Base-by-base conservation (phyloP, 2,329 filamentous ascomycete genomes). In the Penicillium sumatraense region DNA sequence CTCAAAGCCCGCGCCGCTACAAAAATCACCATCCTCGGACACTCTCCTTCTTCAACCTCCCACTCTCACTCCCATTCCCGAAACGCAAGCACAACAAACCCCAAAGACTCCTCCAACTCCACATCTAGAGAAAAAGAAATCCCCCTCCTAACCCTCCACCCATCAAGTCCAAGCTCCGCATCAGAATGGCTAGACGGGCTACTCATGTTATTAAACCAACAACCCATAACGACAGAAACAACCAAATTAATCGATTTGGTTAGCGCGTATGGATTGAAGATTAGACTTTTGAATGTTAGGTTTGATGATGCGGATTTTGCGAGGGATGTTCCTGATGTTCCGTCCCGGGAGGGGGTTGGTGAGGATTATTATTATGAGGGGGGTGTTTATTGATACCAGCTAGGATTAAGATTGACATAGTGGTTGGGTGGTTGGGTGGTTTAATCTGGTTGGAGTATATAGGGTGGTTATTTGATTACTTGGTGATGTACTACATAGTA, bases 141-240 rank as follows among this genome's bases (percentile, higher is more conserved):
- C 48, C 82, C 90, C 1, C 83, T 98, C 20, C 80, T 99, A 51
- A 90, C 88, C n/a, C 81, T 99, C 49, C 87, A 91, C 72, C 93
- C 93, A 5, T 80, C 86, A 56, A 90, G 86, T 55, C 89, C 95
- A 70, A 90, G 86, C 61, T 79, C 95, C 45, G 95, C 95, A 9
- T 96, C 92, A 0, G 95, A 99, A 75, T 99, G 95, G 95, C 82
- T 99, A 5, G 95, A 99, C 72, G 95, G 95, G 1, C 78, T 99
- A 61, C 82, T 98, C 53, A 96, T 99, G 92, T 81, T 99, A 51
- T 82, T 99, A 21, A 92, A 96, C 69, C 95, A 99, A 75, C 86
- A 93, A 56, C 95, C 95, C 18, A 97, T 99, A 70, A 99, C 95
- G n/a, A 86, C 92, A 2, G 93, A 98, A 76, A 98, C 95, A 31